Evolutionary conservation across 805 yeast species (phyloP).

Genomic region (Lachancea fermentati): DNA sequence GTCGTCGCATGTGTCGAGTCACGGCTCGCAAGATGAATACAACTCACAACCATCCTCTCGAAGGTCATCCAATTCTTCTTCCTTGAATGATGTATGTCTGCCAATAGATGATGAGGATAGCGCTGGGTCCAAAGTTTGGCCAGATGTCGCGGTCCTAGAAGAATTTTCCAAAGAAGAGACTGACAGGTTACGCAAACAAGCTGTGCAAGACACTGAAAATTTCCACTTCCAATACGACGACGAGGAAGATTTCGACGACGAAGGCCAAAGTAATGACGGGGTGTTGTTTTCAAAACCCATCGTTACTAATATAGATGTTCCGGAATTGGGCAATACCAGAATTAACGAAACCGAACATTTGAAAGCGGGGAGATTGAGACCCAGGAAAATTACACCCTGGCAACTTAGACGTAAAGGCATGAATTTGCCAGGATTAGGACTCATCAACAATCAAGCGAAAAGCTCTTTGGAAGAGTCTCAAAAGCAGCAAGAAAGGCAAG

Average conservation of each 20-base stretch:
- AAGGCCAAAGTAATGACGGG: conserved; percentile 31
- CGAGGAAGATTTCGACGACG: conserved; percentile 23
- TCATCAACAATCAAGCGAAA: background rate
- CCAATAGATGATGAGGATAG: conserved; percentile 55
- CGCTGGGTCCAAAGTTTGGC: conserved; percentile 53
- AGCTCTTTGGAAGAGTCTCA: conserved; percentile 5
- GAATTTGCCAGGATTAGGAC: conserved; percentile 8
- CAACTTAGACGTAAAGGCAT: conserved; percentile 33
- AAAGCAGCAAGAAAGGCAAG: conserved; percentile 16
- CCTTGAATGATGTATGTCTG: conserved; percentile 88
- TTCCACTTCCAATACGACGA: conserved; percentile 35
- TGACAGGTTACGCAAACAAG: conserved; percentile 41
- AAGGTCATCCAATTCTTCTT: conserved; percentile 50
- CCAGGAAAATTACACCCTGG: conserved; percentile 74
- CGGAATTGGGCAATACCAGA: conserved; percentile 37
- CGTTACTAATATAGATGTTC: conserved; percentile 40
- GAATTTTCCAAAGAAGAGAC: conserved; percentile 73
- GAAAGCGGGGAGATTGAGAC: conserved; percentile 60
- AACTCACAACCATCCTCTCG: conserved; percentile 40
- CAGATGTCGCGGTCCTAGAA: conserved; percentile 68
- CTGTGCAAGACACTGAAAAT: conserved; percentile 34
- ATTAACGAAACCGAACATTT: conserved; percentile 53
- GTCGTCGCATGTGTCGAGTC: conserved; percentile 3
- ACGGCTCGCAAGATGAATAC: conserved; percentile 26
- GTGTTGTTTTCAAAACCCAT: conserved; percentile 40